Conservation (phyloP, 2,329 filamentous ascomycete genomes). For the Colletotrichum chrysophilum region DNA sequence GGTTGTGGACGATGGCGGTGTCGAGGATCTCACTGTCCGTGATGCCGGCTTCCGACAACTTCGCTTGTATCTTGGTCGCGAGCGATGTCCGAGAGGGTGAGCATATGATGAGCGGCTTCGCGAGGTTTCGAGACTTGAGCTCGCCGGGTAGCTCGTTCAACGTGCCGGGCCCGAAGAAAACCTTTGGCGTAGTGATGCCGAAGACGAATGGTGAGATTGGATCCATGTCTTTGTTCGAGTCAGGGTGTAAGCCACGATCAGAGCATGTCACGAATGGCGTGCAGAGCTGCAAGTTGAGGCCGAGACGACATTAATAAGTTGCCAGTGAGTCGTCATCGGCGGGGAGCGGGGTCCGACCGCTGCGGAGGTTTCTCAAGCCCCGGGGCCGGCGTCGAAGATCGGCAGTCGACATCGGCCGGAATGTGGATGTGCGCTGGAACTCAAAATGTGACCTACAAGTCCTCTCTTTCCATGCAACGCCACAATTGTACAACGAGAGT, state of each 20-base stretch:
- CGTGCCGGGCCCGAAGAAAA: slow-evolving; percentile 39
- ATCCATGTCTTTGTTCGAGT: not conserved
- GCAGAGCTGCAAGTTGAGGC: not conserved
- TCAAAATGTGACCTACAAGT: not conserved
- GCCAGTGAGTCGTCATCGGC: slow-evolving; percentile 7
- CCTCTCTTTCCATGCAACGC: not conserved
- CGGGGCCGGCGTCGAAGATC: not conserved
- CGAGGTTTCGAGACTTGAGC: slow-evolving; percentile 33
- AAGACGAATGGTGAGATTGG: slow-evolving; percentile 3
- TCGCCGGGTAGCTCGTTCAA: slow-evolving; percentile 37
- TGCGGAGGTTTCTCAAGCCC: not conserved
- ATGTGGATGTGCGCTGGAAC: not conserved
- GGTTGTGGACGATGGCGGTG: slow-evolving; percentile 33
- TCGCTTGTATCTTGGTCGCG: slow-evolving; percentile 35
- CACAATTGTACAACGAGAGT: not conserved
- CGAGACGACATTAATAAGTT: not conserved
- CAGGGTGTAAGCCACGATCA: not conserved
- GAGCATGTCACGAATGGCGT: rapidly evolving
- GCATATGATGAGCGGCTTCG: slow-evolving; percentile 40
- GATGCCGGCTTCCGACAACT: slow-evolving; percentile 24
- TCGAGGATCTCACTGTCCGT: slow-evolving; percentile 39
- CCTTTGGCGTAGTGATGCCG: slow-evolving; percentile 28
- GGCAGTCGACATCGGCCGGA: not conserved
- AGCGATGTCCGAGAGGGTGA: slow-evolving; percentile 42
- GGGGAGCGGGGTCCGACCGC: slow-evolving; percentile 16